Base-by-base conservation (phyloP, 495 filamentous ascomycete genomes). In the Chlorociboria aeruginascens region DNA sequence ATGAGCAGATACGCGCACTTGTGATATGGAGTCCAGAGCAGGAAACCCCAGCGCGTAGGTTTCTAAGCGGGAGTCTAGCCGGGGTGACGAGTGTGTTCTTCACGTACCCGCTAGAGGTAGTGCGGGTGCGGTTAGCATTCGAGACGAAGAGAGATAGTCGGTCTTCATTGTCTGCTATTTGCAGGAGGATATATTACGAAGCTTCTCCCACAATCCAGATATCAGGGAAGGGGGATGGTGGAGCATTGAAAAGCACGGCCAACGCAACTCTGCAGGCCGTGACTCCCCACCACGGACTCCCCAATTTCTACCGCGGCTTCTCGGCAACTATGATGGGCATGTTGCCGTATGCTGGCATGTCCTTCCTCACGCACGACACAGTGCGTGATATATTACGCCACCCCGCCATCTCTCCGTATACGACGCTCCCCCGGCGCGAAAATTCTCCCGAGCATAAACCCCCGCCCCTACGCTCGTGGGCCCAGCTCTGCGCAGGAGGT, bases 271-370 rank as follows among this genome's bases (percentile, higher is more conserved):
- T 50, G 8, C 42, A 45, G 9, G 34, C 43, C 12, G 43, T 54
- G 8, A 70, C 76, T 0, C 79, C 84, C 0, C 70, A 71, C 29
- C 72, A 72, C 8, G 89, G 93, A 0, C 58, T 95, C 0, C 64
- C 77, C 36, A 97, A 97, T 63, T 98, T 98, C 65, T 98, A 94
- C 63, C 82, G 92, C 31, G 92, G 92, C 11, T 98, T 97, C 62
- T 79, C 78, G 0, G 82, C 90, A 0, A 97, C 92, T 0, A 61
- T 98, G 11, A 66, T 86, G 33, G 92, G 92, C 40, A 98, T 98
- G 90, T 61, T 98, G 11, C 92, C 92, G 3, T 98, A 98, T 56
- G 92, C 93, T 11, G 92, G 92, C 42, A 79, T 93, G 58, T 96
- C 89, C n/a, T 98, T 98, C 70, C 76, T 97, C 31, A 93, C 87